Conservation (phyloP, 2,329 filamentous ascomycete genomes). For the Sporothrix schenckii region DNA sequence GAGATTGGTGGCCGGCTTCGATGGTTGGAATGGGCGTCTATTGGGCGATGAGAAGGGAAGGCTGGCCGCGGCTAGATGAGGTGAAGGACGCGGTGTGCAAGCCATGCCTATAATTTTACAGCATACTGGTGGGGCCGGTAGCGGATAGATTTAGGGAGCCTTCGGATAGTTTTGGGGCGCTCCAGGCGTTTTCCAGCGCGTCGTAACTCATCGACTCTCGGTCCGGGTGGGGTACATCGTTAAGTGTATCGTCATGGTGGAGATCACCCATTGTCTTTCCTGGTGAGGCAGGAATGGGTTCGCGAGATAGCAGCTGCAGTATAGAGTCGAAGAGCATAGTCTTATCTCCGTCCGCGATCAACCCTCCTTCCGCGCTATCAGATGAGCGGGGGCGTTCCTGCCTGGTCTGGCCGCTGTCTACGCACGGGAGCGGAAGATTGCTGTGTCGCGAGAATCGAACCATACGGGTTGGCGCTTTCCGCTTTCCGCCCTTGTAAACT, state of each 20-base stretch:
- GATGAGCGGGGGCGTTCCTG: slow-evolving; percentile 19
- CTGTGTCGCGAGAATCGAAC: slow-evolving; percentile 34
- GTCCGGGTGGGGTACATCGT: background rate
- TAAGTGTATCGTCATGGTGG: slow-evolving; percentile 11
- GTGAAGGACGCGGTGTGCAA: slow-evolving; percentile 3
- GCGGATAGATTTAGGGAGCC: background rate
- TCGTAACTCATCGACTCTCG: background rate
- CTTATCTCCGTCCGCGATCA: slow-evolving; percentile 26
- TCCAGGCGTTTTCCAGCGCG: background rate
- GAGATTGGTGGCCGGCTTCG: slow-evolving; percentile 8
- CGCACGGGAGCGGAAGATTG: slow-evolving; percentile 20
- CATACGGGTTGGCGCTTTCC: slow-evolving; percentile 34
- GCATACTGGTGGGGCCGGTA: background rate
- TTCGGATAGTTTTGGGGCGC: background rate
- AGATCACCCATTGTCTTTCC: background rate
- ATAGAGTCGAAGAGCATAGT: background rate
- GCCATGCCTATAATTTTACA: background rate
- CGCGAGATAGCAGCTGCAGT: too few species aligned
- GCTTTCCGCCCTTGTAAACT: background rate
- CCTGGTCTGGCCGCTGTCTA: slow-evolving; percentile 15
- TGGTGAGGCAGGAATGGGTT: background rate
- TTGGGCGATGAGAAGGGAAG: slow-evolving; percentile 10
- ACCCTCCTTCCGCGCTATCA: background rate
- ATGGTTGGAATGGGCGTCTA: slow-evolving; percentile 14
- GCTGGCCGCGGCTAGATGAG: background rate